Percentiles rank a stretch among this genome's conserved stretches.
Evolutionary conservation across 768 basidiomycete genomes (phyloP).

Genomic region (Mycena amicta): DNA sequence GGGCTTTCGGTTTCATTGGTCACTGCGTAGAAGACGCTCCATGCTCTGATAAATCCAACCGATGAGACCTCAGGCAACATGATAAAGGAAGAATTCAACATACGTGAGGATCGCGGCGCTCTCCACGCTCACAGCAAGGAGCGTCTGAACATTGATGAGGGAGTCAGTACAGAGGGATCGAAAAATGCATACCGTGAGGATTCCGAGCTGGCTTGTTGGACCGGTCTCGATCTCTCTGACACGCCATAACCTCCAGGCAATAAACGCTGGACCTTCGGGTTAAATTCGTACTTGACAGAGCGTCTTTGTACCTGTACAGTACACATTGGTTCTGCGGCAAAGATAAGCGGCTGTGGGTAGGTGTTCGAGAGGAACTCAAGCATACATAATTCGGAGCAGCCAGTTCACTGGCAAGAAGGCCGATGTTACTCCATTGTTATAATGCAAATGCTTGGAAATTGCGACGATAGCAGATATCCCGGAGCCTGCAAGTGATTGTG

Average conservation of each 20-base stretch:
- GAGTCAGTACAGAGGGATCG: background rate
- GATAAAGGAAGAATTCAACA: background rate
- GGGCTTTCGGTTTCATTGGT: background rate
- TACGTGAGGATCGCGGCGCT: slow-evolving; percentile 5
- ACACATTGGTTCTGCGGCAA: no score
- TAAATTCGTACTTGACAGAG: background rate
- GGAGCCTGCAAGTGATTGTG: no score
- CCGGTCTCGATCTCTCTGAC: background rate
- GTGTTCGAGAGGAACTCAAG: background rate
- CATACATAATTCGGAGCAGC: background rate
- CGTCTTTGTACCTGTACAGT: no score
- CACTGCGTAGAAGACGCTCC: slow-evolving; percentile 6
- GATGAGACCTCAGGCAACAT: no score
- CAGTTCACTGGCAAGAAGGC: background rate
- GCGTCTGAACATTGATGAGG: background rate
- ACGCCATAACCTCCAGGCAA: slow-evolving; percentile 7
- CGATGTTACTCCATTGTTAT: no score
- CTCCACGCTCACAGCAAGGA: background rate
- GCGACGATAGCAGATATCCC: no score
- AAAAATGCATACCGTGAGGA: background rate
- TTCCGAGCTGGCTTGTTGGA: background rate
- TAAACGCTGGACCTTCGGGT: background rate
- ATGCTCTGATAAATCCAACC: background rate
- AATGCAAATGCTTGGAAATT: no score
- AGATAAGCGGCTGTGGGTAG: background rate